phyloP scores from a whole-genome alignment of 208 protist species.

The Trypanosoma melophagium region DNA sequence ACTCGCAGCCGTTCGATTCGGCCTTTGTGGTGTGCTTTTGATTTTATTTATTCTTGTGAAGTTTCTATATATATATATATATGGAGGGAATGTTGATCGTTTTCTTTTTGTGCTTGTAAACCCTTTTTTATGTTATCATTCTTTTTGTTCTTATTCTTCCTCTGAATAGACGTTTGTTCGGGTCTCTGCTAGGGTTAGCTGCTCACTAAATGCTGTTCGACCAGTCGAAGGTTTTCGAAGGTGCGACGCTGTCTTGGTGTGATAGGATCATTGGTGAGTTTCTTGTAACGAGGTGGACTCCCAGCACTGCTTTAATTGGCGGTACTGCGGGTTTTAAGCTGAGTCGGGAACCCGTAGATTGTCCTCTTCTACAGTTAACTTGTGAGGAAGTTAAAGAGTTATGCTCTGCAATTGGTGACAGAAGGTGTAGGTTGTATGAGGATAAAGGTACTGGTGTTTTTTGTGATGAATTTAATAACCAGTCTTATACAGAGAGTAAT shows the following conservation, averaged over 20 bases:
- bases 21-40: constrained; percentile 92
- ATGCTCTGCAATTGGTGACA: not conserved
- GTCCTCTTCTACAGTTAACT: not conserved
- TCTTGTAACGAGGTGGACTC: not conserved
- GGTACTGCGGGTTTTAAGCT: not conserved
- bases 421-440: not conserved
- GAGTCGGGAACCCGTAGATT: constrained; percentile 5
- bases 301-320: not conserved
- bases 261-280: constrained; percentile 3
- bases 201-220: not conserved
- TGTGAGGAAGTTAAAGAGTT: not conserved
- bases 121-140: no score
- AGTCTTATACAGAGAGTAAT: not conserved
- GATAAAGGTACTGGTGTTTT: not conserved
- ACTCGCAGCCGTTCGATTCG: constrained; percentile 93
- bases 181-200: not conserved
- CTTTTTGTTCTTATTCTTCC: not conserved
- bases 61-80: no score
- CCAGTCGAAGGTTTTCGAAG: not conserved
- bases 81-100: no score
- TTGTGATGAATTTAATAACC: not conserved
- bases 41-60: no score
- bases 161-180: not conserved
- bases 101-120: no score
- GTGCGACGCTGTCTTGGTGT: constrained; percentile 12